Evolutionary conservation across 352 stramenopile genomes (phyloP), one percentile per base, ranked within the genome.

Genomic region (Phytophthora ramorum): DNA sequence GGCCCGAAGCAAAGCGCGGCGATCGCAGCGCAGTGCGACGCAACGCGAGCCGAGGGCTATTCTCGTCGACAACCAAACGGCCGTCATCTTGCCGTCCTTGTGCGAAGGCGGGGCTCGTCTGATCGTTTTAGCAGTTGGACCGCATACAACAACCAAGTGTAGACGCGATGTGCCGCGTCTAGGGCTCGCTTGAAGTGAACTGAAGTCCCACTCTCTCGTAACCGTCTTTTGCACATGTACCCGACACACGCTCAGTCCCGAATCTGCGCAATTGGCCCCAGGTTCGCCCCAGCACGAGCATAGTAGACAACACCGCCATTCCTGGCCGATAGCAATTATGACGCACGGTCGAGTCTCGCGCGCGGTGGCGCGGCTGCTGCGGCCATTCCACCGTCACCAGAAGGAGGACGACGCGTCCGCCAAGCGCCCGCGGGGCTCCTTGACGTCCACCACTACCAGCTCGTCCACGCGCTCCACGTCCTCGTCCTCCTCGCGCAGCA

Each of bases 311-410:
- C n/a, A 41, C 5, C 13, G 6, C 17, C 35, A 9, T 24, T 19
- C 7, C 12, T 9, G n/a, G 5, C 16, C 14, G 14, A 8, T n/a
- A 43, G 14, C 34, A 17, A 40, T 4, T 1, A 74, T 81, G 62
- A 14, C 76, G 7, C 64, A 83, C 24, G 66, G 69, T 45, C 58
- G 71, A 22, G 48, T 87, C 50, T 83, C 75, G 54, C 73, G 71
- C 57, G 67, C 73, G 1, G 66, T 87, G 55, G 54, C 66, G 59
- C 63, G 69, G 34, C 63, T 87, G 20, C 37, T 85, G 58, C 69
- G 69, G 19, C 58, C 75, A 12, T 81, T 87, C 59, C 75, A 83
- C 44, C 71, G 66, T 35, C 69, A 69, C 32, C 59, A 65, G 41
- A 45, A 47, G 16, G 20, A 17, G 4, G 32, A 60, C 26, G 63